Base-by-base conservation (phyloP, 768 basidiomycete species). In the Boletales sp. region DNA sequence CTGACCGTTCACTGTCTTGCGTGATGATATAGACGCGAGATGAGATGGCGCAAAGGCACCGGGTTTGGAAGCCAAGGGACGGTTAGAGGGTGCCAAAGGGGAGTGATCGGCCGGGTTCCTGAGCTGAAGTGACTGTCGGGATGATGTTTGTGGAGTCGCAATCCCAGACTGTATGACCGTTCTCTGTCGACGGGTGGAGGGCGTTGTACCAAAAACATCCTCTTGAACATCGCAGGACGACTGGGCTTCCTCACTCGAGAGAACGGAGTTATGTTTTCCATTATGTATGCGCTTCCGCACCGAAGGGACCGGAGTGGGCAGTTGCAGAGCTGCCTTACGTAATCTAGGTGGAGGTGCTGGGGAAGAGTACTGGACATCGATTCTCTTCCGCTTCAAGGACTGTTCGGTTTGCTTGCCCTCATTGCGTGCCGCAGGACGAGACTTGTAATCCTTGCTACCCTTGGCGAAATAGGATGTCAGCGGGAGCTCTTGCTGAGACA, bases 401-500 rank as follows among this genome's bases (percentile, higher is more conserved):
- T 7, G 25, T 28, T 28, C 56, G 15, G 53, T 32, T 17, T 48
- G 52, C 5, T 49, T 49, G 2, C 37, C 42, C 44, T 50, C 59
- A 35, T 51, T 60, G 17, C 30, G 14, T 5, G 32, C 8, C 4
- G 12, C 15, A 30, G 30, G 11, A 36, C 32, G 49, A 32, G 53
- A n/a, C 21, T 33, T 55, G 8, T 49, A 8, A n/a, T 55, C 50
- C 39, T 55, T 62, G 12, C n/a, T 46, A 9, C 31, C 47, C 10
- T 41, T 63, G 8, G 50, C 8, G 43, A 70, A 68, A 49, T 68
- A 49, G n/a, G 55, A 12, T 8, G 68, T 70, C 5, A 68, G 19
- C 0, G 67, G 67, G 18, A 68, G 68, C 46, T 68, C 67, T 37
- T 70, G 60, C 33, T 65, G 64, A 13, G 68, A 68, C 18, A 68